Base-by-base conservation (phyloP, 192 early-diverging fungal species). In the Mortierella alpina region DNA sequence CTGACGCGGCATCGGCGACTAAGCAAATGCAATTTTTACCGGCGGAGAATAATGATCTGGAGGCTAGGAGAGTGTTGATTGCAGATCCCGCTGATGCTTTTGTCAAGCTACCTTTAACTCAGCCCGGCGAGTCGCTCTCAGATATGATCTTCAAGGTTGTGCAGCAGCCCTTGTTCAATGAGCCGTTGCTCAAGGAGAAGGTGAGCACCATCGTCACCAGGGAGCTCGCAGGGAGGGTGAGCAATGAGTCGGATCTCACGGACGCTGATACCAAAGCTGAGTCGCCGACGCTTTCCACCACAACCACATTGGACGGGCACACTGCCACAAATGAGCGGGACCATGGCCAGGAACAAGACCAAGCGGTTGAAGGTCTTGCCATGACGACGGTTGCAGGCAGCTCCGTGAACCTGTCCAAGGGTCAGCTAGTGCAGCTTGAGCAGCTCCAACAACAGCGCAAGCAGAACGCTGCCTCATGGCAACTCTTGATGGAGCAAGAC, bases 121-220 rank as follows among this genome's bases (percentile, higher is more conserved):
- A 54, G 11, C 59, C 69, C 10, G 76, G 69, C 22, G 76, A 79
- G 49, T 67, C 76, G 18, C 53, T 79, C 1, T 72, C 76, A 9
- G 76, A 79, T 7, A 71, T 79, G 53, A 72, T 79, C 44, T 79
- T 79, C 47, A 71, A 58, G 9, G 68, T 49, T 50, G 68, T 66
- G n/a, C 49, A 40, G 23, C 31, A 31, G 31, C 17, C 49, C n/a
- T 7, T 22, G 8, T 11, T 20, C 9, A 13, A 31, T 4, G 15
- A 72, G 44, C 45, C 60, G 15, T 7, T 18, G 23, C 46, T 6
- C 8, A 22, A 63, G 5, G 49, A 18, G 4, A 17, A 15, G 48
- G 8, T 63, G 15, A 31, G 23, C 9, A 47, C 59, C 2, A 17
- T 9, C 13, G 14, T n/a, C 12, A 4, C 51, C 31, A 75, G 68